Evolutionary conservation across 768 basidiomycete genomes (phyloP).

Genomic region (Trametes sanguinea): DNA sequence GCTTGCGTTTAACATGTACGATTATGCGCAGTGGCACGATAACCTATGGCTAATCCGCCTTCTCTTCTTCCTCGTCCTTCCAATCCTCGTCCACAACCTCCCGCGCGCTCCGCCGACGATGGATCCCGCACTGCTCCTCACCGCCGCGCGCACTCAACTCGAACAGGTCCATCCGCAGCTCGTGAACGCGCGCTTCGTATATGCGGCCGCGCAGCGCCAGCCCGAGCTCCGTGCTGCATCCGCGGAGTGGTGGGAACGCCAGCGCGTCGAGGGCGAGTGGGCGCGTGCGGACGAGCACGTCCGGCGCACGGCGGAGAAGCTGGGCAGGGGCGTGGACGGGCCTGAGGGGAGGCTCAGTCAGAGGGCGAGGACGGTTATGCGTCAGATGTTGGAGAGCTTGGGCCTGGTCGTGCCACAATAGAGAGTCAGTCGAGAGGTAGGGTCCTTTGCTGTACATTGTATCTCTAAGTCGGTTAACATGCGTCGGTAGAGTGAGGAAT

Average conservation of each 20-base stretch:
- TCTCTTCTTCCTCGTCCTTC: slow-evolving; percentile 57
- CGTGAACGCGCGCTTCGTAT: slow-evolving; percentile 57
- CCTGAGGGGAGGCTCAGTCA: slow-evolving; percentile 28
- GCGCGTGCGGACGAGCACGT: slow-evolving; percentile 52
- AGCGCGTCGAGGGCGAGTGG: slow-evolving; percentile 53
- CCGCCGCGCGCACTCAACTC: slow-evolving; percentile 31
- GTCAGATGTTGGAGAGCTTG: slow-evolving; percentile 11
- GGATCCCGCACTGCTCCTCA: slow-evolving; percentile 19
- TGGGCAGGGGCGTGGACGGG: slow-evolving; percentile 24
- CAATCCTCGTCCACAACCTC: slow-evolving; percentile 47
- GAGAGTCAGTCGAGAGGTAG: neutral
- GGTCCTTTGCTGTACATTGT: neutral
- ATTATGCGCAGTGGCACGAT: slow-evolving; percentile 86
- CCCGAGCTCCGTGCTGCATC: slow-evolving; percentile 50
- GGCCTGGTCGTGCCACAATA: neutral
- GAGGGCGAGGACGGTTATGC: slow-evolving; percentile 7
- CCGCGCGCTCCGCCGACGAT: slow-evolving; percentile 37
- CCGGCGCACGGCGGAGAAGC: slow-evolving; percentile 17
- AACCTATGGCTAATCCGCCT: slow-evolving; percentile 54
- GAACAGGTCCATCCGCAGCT: slow-evolving; percentile 47
- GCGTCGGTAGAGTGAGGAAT: too few species aligned
- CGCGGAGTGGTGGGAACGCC: slow-evolving; percentile 56
- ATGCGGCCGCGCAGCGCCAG: slow-evolving; percentile 57
- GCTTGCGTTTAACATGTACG: too few species aligned
- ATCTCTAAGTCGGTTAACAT: neutral